phyloP scores from a whole-genome alignment of 2,329 filamentous ascomycete genomes.

The Trichoderma citrinoviride region DNA sequence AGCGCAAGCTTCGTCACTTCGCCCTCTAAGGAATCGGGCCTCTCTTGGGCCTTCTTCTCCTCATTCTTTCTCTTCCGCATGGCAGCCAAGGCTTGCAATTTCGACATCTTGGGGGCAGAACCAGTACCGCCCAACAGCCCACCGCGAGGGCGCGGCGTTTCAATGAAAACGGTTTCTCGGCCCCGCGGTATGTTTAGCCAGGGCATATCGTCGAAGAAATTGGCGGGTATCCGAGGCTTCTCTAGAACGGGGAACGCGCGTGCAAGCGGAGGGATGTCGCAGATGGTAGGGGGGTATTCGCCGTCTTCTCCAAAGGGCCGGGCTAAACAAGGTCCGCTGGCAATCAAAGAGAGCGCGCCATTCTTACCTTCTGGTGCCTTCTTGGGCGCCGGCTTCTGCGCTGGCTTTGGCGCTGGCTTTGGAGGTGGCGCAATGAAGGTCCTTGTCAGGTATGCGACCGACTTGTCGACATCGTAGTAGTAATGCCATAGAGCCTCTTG shows the following conservation, averaged over 20 bases:
- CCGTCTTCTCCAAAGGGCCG: constrained; percentile 36
- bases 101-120: constrained; percentile 71
- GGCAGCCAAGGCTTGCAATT: constrained; percentile 85
- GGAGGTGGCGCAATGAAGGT: constrained; percentile 49
- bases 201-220: constrained; percentile 78
- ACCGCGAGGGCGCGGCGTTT: constrained; percentile 53
- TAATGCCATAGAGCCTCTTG: constrained; percentile 93
- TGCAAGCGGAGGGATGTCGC: not conserved
- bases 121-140: constrained; percentile 77
- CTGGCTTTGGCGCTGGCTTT: constrained; percentile 27
- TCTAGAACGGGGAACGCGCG: constrained; percentile 23
- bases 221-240: constrained; percentile 33
- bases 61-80: constrained; percentile 80
- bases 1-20: constrained; percentile 36
- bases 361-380: constrained; percentile 45
- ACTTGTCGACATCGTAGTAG: constrained; percentile 88
- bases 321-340: constrained; percentile 28
- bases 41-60: constrained; percentile 48
- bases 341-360: constrained; percentile 34
- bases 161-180: constrained; percentile 63
- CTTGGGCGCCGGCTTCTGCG: constrained; percentile 38
- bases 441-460: constrained; percentile 75
- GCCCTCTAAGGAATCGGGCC: constrained; percentile 28
- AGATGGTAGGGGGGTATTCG: constrained; percentile 19
- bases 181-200: constrained; percentile 74